A percentile compares a stretch with the other conserved stretches of the same genome.
These are phyloP conservation scores for Vigna trinervia DNA, from an alignment of 306 rosid species.

Conservation along the genomic window DNA sequence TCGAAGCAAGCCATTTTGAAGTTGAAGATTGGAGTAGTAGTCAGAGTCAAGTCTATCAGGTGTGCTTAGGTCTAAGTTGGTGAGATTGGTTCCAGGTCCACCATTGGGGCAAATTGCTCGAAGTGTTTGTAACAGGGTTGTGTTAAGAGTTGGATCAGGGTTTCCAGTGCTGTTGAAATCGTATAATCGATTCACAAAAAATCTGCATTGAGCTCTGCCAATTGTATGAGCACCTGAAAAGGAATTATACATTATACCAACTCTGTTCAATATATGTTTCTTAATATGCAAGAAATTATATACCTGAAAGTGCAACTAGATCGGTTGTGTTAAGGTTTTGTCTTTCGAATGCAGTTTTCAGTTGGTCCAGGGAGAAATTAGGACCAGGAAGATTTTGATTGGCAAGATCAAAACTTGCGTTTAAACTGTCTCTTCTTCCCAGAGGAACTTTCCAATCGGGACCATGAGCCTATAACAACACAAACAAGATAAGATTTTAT, in stretches of 20 bases:
- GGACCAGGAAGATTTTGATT: conserved; percentile 50
- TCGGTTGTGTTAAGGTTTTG: conserved; percentile 51
- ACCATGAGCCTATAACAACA: conserved; percentile 49
- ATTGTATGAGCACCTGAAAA: conserved; percentile 54
- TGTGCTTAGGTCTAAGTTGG: conserved; percentile 50
- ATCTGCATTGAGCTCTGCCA: conserved; percentile 48
- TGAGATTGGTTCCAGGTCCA: conserved; percentile 42
- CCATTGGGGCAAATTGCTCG: conserved; percentile 47
- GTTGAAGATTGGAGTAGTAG: conserved; percentile 50
- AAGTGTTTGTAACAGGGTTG: conserved; percentile 29
- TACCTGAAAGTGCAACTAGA: conserved; percentile 71
- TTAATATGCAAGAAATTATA: not conserved
- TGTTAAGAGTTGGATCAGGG: conserved; percentile 53
- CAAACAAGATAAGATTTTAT: not conserved
- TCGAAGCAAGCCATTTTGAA: conserved; percentile 44
- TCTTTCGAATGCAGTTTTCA: not conserved
- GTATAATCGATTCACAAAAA: conserved; percentile 37
- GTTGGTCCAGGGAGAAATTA: conserved; percentile 1
- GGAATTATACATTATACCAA: not conserved
- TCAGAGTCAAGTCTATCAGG: conserved; percentile 50
- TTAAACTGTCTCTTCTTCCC: conserved; percentile 67
- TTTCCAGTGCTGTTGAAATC: conserved; percentile 36
- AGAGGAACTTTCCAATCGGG: conserved; percentile 55
- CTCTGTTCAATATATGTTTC: not conserved
- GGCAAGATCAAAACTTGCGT: conserved; percentile 50